These are phyloP conservation scores for Agapanthus africanus DNA, from an alignment of 106 monocot genomes.

Conservation along the genomic window DNA sequence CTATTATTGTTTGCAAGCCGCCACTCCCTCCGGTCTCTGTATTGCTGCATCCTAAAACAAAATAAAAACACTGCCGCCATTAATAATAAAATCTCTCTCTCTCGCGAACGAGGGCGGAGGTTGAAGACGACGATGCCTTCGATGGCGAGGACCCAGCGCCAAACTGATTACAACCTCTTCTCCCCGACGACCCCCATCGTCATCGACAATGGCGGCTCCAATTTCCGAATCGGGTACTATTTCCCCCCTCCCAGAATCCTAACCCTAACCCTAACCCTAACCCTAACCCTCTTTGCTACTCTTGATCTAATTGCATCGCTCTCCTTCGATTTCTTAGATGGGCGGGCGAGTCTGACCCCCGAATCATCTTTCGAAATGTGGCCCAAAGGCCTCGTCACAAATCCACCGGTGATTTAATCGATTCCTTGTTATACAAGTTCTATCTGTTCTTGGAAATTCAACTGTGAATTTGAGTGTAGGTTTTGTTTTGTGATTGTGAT, in stretches of 20 bases:
- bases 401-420: conserved; percentile 42
- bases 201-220: conserved; percentile 85
- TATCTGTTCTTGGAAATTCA: too few species aligned
- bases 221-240: conserved; percentile 92
- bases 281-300: conserved; percentile 10
- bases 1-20: too few species aligned
- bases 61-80: too few species aligned
- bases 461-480: too few species aligned
- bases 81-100: too few species aligned
- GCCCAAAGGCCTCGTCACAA: conserved; percentile 92
- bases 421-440: too few species aligned
- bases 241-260: too few species aligned
- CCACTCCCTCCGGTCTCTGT: too few species aligned
- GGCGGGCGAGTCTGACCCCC: conserved; percentile 91
- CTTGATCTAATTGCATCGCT: too few species aligned
- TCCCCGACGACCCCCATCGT: conserved; percentile 67
- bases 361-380: conserved; percentile 73
- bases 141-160: conserved; percentile 29
- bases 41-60: too few species aligned
- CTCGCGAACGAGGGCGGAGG: too few species aligned
- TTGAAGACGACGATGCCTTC: too few species aligned
- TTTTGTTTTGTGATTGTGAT: conserved; percentile 3
- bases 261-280: conserved; percentile 42
- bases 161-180: conserved; percentile 59
- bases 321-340: conserved; percentile 46